Conservation (phyloP, 164 flowering plant species). For the Aristolochia californica region DNA sequence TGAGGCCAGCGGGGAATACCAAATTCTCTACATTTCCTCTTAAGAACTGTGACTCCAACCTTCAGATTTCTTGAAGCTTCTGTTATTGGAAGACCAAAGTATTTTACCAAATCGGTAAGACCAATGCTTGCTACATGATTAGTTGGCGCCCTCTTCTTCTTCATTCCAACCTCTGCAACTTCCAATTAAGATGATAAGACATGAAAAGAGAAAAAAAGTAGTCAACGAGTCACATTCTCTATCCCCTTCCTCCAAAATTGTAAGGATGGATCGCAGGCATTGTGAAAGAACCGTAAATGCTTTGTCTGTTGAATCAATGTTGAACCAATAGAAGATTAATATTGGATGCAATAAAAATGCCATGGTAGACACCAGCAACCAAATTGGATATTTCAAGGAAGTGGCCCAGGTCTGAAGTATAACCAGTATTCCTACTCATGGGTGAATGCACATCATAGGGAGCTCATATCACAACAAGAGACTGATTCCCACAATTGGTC, state of each 20-base stretch:
- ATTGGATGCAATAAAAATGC: too few relatives aligned
- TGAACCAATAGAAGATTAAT: neutral
- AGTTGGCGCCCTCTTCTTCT: constrained; percentile 35
- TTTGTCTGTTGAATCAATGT: neutral
- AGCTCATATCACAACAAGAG: too few relatives aligned
- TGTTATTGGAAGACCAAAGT: constrained; percentile 49
- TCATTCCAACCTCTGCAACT: constrained; percentile 18
- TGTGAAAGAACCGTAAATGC: too few relatives aligned
- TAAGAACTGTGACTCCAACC: constrained; percentile 54
- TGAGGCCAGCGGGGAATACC: constrained; percentile 76
- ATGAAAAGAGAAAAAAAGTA: neutral
- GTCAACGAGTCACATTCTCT: neutral
- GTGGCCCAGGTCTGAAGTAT: too few relatives aligned
- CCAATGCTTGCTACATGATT: constrained; percentile 33
- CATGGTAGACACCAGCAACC: too few relatives aligned
- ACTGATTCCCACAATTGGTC: too few relatives aligned
- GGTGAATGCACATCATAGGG: too few relatives aligned
- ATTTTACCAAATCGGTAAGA: constrained; percentile 39
- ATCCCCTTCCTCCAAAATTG: neutral
- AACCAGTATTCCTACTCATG: too few relatives aligned
- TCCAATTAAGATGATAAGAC: constrained; percentile 10
- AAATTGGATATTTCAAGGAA: too few relatives aligned
- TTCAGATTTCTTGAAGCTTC: constrained; percentile 50
- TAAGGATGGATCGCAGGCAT: too few relatives aligned
- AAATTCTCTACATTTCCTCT: constrained; percentile 56